Percentiles rank a stretch among this genome's conserved stretches.
phyloP scores from a whole-genome alignment of 73 alveolate species.

The Symbiodinium pilosum region DNA sequence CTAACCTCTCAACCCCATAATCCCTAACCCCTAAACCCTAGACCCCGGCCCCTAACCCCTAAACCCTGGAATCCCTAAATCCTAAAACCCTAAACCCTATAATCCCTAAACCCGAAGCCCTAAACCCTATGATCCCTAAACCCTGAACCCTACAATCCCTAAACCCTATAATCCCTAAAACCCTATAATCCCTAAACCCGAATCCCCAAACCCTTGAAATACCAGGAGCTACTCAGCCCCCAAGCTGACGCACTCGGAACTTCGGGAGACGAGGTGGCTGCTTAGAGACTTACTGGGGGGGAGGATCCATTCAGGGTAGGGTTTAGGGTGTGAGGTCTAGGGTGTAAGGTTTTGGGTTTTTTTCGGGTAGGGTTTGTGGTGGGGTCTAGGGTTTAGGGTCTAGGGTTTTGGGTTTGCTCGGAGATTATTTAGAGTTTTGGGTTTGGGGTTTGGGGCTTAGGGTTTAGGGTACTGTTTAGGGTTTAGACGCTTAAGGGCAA shows the following conservation, averaged over 20 bases:
- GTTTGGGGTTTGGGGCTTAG: too few relatives aligned
- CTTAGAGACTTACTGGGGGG: neutral
- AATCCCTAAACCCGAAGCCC: neutral
- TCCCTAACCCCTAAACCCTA: too few relatives aligned
- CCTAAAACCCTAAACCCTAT: neutral
- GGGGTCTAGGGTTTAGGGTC: too few relatives aligned
- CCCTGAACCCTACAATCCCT: neutral
- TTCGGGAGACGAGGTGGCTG: conserved; percentile 29
- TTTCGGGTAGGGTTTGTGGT: neutral
- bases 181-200: neutral
- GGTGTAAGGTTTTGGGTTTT: neutral
- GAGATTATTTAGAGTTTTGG: too few relatives aligned
- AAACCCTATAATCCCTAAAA: neutral
- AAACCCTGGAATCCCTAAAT: too few relatives aligned
- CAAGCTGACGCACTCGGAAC: conserved; percentile 38
- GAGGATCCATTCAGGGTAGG: neutral
- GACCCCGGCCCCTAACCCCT: too few relatives aligned
- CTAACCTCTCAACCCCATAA: too few relatives aligned
- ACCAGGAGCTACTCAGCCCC: conserved; percentile 87
- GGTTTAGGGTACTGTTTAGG: too few relatives aligned
- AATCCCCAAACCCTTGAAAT: neutral
- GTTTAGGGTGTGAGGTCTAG: neutral
- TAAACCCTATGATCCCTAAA: neutral
- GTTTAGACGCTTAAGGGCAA: too few relatives aligned
- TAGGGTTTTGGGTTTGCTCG: too few relatives aligned